Conservation (phyloP, 805 yeast species). For the Myxozyma geophila region DNA sequence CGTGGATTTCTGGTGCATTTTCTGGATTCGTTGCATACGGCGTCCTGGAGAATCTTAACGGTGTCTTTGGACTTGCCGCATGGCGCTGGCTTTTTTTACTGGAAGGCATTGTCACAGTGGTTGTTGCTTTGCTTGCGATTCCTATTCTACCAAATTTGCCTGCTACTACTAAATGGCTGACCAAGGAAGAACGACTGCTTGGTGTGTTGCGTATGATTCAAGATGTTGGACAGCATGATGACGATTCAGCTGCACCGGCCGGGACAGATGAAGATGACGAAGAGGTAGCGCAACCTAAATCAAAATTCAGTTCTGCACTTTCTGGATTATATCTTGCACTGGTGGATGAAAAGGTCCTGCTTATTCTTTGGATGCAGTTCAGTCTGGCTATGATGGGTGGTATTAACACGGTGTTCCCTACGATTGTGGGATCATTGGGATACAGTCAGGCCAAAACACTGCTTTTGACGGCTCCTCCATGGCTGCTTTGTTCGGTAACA, state of each 20-base stretch:
- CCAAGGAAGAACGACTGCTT: conserved; percentile 52
- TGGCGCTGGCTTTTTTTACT: conserved; percentile 64
- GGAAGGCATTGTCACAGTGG: conserved; percentile 60
- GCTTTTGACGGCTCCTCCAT: conserved; percentile 46
- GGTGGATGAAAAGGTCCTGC: conserved; percentile 38
- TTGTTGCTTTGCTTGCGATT: conserved; percentile 52
- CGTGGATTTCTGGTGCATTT: conserved; percentile 56
- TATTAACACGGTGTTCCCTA: conserved; percentile 55
- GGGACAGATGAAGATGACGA: not conserved
- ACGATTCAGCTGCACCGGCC: conserved; percentile 37
- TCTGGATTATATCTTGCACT: conserved; percentile 32
- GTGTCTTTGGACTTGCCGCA: conserved; percentile 49
- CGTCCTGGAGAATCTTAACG: conserved; percentile 52
- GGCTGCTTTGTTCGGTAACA: conserved; percentile 29
- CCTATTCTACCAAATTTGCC: conserved; percentile 60
- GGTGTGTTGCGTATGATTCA: conserved; percentile 48
- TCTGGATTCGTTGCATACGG: conserved; percentile 63
- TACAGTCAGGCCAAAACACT: conserved; percentile 57
- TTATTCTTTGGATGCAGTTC: conserved; percentile 35
- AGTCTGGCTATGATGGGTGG: conserved; percentile 64
- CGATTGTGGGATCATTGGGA: conserved; percentile 61
- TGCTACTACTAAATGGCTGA: conserved; percentile 53
- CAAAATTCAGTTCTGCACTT: conserved; percentile 14
- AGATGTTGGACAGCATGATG: conserved; percentile 52
- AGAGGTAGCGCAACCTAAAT: conserved; percentile 2